Conservation (phyloP, 2,329 filamentous ascomycete genomes). For the Fusarium oligoseptatum region DNA sequence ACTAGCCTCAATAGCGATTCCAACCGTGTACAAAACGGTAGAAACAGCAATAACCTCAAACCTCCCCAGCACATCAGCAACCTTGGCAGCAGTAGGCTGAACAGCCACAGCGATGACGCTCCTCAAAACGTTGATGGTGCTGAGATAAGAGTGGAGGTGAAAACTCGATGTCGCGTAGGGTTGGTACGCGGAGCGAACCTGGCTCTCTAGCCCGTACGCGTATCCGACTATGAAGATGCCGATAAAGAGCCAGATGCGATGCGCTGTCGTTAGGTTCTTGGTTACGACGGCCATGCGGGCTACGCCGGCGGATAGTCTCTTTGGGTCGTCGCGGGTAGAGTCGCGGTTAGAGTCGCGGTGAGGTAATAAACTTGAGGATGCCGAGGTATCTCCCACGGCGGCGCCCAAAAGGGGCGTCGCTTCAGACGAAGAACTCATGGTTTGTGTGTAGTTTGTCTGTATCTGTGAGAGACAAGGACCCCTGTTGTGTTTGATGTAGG, state of each 20-base stretch:
- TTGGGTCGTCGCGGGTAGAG: neutral
- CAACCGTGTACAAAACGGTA: slow-evolving; percentile 67
- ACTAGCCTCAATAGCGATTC: slow-evolving; percentile 67
- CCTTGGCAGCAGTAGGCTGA: slow-evolving; percentile 70
- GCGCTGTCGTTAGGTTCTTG: slow-evolving; percentile 57
- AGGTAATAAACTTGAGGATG: slow-evolving; percentile 20
- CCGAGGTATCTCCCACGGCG: neutral
- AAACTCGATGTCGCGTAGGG: slow-evolving; percentile 67
- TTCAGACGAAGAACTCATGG: slow-evolving; percentile 22
- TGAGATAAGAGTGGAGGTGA: slow-evolving; percentile 65
- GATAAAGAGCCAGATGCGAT: slow-evolving; percentile 66
- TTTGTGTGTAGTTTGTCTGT: neutral
- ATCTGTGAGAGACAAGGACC: neutral
- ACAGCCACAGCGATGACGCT: slow-evolving; percentile 71
- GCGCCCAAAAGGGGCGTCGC: slow-evolving; percentile 29
- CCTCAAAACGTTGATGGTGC: slow-evolving; percentile 70
- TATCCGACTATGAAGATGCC: slow-evolving; percentile 72
- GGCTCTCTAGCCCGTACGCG: slow-evolving; percentile 69
- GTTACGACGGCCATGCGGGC: slow-evolving; percentile 65
- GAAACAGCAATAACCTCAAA: slow-evolving; percentile 69
- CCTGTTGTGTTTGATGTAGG: neutral
- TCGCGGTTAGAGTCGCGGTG: slow-evolving; percentile 14
- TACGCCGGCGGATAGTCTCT: slow-evolving; percentile 57
- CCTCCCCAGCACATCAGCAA: slow-evolving; percentile 74
- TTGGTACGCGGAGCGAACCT: slow-evolving; percentile 65